A percentile compares a stretch with the other conserved stretches of the same genome.
Evolutionary conservation across 495 filamentous ascomycete species (phyloP).

Genomic region (Achaetomiella virescens): DNA sequence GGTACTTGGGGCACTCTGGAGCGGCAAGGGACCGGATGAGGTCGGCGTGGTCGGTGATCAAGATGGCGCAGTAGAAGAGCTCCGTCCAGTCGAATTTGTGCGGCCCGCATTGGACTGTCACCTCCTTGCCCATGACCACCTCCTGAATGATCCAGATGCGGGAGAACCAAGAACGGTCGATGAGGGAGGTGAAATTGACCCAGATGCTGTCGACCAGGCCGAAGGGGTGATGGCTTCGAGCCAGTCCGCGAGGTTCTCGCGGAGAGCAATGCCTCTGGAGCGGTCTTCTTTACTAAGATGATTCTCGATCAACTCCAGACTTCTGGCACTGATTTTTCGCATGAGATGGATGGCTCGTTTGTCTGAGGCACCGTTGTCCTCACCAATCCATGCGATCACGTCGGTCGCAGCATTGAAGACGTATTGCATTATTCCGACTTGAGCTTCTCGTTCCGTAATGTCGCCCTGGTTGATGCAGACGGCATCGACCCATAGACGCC

Average conservation of each 20-base stretch:
- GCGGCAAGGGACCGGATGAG: background rate
- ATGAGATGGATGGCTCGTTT: background rate
- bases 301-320: background rate
- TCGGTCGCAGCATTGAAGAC: background rate
- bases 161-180: background rate
- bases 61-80: background rate
- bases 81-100: background rate
- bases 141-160: slow-evolving; percentile 4
- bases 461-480: slow-evolving; percentile 1
- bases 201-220: background rate
- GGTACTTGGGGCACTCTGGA: background rate
- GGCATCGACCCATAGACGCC: background rate
- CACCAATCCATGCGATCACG: slow-evolving; percentile 4
- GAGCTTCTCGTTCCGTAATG: background rate
- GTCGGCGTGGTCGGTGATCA: background rate
- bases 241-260: background rate
- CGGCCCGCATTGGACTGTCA: background rate
- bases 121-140: slow-evolving; percentile 1
- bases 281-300: background rate
- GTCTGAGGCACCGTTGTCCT: background rate
- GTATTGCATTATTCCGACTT: background rate
- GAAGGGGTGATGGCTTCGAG: background rate
- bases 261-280: background rate
- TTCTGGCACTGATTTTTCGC: background rate
- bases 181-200: background rate